These are phyloP conservation scores for Leccinum broughii DNA, from an alignment of 768 basidiomycete species.

Conservation along the genomic window DNA sequence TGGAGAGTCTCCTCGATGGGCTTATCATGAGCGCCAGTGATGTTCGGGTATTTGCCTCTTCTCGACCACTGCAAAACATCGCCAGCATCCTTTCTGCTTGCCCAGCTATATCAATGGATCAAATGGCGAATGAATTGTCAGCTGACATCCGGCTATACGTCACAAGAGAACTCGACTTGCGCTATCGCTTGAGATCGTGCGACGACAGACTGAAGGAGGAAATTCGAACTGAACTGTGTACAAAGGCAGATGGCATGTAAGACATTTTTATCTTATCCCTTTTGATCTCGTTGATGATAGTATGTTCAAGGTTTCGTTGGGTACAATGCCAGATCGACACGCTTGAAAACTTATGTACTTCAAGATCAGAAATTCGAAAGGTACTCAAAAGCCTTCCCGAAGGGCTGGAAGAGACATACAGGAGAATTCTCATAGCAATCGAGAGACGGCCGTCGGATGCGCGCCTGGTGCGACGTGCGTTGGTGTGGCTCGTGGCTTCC, in stretches of 20 bases:
- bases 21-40: conserved; percentile 1
- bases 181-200: conserved; percentile 7
- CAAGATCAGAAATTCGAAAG: neutral
- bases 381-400: conserved; percentile 11
- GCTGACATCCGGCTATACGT: conserved; percentile 15
- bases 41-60: conserved; percentile 10
- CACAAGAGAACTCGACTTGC: conserved; percentile 10
- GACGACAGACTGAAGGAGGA: conserved; percentile 6
- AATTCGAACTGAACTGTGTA: conserved; percentile 6
- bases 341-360: conserved; percentile 2
- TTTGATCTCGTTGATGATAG: neutral
- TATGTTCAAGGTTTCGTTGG: conserved; percentile 15
- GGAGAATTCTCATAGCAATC: conserved; percentile 18
- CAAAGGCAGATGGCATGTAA: conserved; percentile 25
- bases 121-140: neutral
- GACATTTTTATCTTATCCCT: neutral
- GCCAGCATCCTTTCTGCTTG: neutral
- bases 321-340: conserved; percentile 20
- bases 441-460: neutral
- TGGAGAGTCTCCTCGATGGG: conserved; percentile 12
- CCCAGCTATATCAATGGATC: conserved; percentile 14
- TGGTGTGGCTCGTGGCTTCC: conserved; percentile 15
- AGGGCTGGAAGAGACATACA: conserved; percentile 23
- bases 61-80: conserved; percentile 12
- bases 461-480: conserved; percentile 2